Base-by-base conservation (phyloP, 148 eudicot genomes). In the Limonium bicolor region DNA sequence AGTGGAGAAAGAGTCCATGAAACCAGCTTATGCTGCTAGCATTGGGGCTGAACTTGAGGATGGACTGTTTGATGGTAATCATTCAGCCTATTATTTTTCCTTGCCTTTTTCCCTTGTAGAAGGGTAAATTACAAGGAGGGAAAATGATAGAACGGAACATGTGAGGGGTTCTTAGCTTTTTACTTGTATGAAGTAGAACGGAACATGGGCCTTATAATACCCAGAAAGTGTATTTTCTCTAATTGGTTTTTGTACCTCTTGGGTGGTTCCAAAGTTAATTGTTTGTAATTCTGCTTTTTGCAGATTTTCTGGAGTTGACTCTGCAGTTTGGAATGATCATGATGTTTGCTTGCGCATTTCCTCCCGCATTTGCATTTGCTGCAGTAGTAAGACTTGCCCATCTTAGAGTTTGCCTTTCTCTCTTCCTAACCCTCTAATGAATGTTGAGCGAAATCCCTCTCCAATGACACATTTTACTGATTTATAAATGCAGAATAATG, bases 261-360 rank as follows among this genome's bases (percentile, higher is more conserved):
- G n/a, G 28, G 16, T 50, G 7, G 11, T n/a, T 28, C 20, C n/a
- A n/a, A n/a, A n/a, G n/a, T n/a, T n/a, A n/a, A n/a, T n/a, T n/a
- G n/a, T 21, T 54, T 13, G 15, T 18, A 20, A 24, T 16, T 25
- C 20, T 50, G 6, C 26, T 18, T 15, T 44, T 2, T 72, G 77
- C 93, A 90, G 97, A 90, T 62, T 90, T 84, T 56, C 64, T 90
- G 28, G 97, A 84, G 64, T 24, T 84, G 73, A 71, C 94, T 7
- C 59, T 90, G 77, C 97, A 90, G 58, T 90, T 84, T 56, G 97
- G 97, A 42, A 80, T 80, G 86, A 71, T 84, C 57, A 90, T 90
- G 97, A 84, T 90, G 97, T 90, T 90, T 70, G 97, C 95, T 21
- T 84, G 95, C 57, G 97, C 93, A 41, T 85, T 80, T 51, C 97